Evolutionary conservation across 495 filamentous ascomycete genomes (phyloP).

Genomic region (Hyaloscypha finlandica): DNA sequence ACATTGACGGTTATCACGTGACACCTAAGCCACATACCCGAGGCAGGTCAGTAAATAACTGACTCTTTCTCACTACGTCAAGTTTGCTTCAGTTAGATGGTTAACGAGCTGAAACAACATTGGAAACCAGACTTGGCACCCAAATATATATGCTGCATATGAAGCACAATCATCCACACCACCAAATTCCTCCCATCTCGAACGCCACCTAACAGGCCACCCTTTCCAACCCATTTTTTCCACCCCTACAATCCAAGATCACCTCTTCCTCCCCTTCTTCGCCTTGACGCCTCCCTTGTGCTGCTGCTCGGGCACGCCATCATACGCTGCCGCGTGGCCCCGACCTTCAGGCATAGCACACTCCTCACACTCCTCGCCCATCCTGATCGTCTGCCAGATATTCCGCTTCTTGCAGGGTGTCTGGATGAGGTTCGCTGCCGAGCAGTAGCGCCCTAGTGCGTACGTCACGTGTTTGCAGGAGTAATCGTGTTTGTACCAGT

Average conservation of each 20-base stretch:
- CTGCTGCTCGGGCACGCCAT: neutral
- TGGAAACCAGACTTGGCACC: too few relatives aligned
- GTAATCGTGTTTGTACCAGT: slow-evolving; percentile 31
- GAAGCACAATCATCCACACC: too few relatives aligned
- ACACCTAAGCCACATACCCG: too few relatives aligned
- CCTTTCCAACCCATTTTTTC: too few relatives aligned
- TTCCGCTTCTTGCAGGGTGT: slow-evolving; percentile 32
- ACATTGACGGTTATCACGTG: too few relatives aligned
- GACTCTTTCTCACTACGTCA: too few relatives aligned
- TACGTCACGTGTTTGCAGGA: slow-evolving; percentile 31
- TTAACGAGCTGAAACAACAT: too few relatives aligned
- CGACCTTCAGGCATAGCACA: slow-evolving; percentile 25
- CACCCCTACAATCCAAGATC: neutral
- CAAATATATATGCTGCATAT: too few relatives aligned
- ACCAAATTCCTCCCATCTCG: too few relatives aligned
- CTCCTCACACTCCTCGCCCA: slow-evolving; percentile 32
- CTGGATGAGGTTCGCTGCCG: slow-evolving; percentile 24
- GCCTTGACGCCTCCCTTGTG: neutral
- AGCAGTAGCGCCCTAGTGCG: slow-evolving; percentile 31
- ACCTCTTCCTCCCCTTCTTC: slow-evolving; percentile 12
- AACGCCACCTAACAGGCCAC: too few relatives aligned
- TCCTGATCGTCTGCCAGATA: slow-evolving; percentile 33
- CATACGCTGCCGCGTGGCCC: neutral
- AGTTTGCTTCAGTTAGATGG: too few relatives aligned
- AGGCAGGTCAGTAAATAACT: too few relatives aligned